phyloP scores from a whole-genome alignment of 2,329 filamentous ascomycete species.

The Aspergillus fumigatus region DNA sequence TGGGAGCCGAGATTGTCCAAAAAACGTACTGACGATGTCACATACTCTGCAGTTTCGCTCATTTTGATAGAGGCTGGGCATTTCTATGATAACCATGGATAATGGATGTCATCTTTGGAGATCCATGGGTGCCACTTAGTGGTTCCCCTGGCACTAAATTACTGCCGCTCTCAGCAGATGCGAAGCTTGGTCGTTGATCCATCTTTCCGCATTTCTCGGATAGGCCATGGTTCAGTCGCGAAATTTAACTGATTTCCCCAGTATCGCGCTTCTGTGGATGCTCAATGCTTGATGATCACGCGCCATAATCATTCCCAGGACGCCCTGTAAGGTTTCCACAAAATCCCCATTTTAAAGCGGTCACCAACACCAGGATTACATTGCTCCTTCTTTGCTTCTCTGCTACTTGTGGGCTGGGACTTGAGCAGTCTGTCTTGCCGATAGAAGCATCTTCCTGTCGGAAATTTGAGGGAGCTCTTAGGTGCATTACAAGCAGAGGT shows the following conservation, averaged over 20 bases:
- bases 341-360: background rate
- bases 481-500: background rate
- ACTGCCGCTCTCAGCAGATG: background rate
- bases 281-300: background rate
- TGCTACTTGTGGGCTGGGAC: background rate
- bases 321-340: background rate
- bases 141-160: background rate
- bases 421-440: background rate
- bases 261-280: background rate
- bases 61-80: background rate
- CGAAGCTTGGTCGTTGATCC: background rate
- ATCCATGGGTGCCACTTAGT: background rate
- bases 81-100: background rate
- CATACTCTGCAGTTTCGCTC: background rate
- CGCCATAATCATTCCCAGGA: background rate
- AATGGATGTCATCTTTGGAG: background rate
- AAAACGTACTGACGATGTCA: background rate
- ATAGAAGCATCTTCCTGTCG: too few relatives aligned
- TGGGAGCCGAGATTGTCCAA: background rate
- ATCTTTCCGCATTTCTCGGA: background rate
- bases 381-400: background rate
- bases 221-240: background rate
- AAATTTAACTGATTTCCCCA: background rate
- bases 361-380: background rate
- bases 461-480: background rate